These are phyloP conservation scores for Colletotrichum gloeosporioides DNA, from an alignment of 2,329 filamentous ascomycete genomes.

Conservation along the genomic window DNA sequence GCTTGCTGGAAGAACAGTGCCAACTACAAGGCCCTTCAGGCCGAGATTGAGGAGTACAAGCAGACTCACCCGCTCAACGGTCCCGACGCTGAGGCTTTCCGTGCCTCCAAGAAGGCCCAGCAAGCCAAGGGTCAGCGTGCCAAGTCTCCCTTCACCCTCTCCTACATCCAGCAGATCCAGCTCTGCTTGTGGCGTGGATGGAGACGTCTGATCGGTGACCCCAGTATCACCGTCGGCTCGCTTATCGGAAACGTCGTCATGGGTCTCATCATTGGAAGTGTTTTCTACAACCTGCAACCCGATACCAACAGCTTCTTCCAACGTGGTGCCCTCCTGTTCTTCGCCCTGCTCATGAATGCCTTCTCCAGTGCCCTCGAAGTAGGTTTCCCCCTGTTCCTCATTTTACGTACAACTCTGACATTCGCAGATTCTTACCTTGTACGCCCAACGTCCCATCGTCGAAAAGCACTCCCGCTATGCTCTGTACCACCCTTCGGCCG, in stretches of 20 bases:
- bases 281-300: slow-evolving; percentile 78
- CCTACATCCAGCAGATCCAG: slow-evolving; percentile 74
- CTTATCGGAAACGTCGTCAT: slow-evolving; percentile 77
- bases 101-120: slow-evolving; percentile 56
- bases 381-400: slow-evolving; percentile 27
- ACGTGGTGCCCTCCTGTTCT: slow-evolving; percentile 83
- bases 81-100: slow-evolving; percentile 62
- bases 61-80: slow-evolving; percentile 56
- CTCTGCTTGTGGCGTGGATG: slow-evolving; percentile 85
- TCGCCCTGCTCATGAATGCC: slow-evolving; percentile 85
- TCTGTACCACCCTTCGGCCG: slow-evolving; percentile 86
- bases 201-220: slow-evolving; percentile 77
- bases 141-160: slow-evolving; percentile 84
- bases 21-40: slow-evolving; percentile 55
- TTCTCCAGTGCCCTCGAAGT: slow-evolving; percentile 80
- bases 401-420: slow-evolving; percentile 12
- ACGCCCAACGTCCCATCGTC: slow-evolving; percentile 88
- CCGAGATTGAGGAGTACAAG: slow-evolving; percentile 63
- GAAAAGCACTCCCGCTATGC: slow-evolving; percentile 90
- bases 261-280: slow-evolving; percentile 77
- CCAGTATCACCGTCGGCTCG: slow-evolving; percentile 72
- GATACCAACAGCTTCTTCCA: slow-evolving; percentile 78
- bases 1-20: slow-evolving; percentile 61
- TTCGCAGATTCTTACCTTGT: slow-evolving; percentile 76
- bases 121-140: slow-evolving; percentile 65